Base-by-base conservation (phyloP, 768 basidiomycete genomes). In the Termitomyces sp. region DNA sequence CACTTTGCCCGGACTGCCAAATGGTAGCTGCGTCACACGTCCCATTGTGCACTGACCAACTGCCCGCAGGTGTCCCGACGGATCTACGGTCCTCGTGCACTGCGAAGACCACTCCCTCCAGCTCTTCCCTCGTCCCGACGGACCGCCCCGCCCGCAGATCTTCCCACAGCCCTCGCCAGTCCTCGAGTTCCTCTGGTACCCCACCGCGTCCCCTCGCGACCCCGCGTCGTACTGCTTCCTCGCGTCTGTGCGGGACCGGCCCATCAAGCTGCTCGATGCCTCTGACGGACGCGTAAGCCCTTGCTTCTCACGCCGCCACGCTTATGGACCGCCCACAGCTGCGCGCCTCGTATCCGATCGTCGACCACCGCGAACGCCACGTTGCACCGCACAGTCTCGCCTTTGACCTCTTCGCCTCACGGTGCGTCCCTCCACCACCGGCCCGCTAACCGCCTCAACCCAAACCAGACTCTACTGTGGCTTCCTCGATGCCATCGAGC, bases 291-390 rank as follows among this genome's bases (percentile, higher is more conserved):
- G 86, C 69, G 95, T 94, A 54, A 15, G 20, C 15, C 44, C n/a
- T 18, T 13, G 11, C 12, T 6, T 11, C 20, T 13, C 16, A 16
- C 24, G 41, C 51, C 50, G n/a, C 50, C 12, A 39, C 36, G 36
- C 27, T 24, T 44, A 22, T 50, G 4, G 4, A 31, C 31, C 4
- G 4, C 7, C 31, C 31, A 44, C 67, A 97, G 95, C 81, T 93
- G 20, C 84, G 95, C 18, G 96, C 95, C 0, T 95, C 93, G 1
- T 98, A 98, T 70, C 79, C 79, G 42, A 96, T 98, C 42, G 82
- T 98, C 11, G 95, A 98, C 70, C 95, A 98, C 66, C 78, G 89
- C n/a, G 96, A 98, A 73, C 82, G 95, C 34, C 85, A 92, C 55
- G 78, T 97, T 42, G 94, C 93, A 0, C 95, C 96, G 0, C 89